phyloP scores from a whole-genome alignment of 2,329 filamentous ascomycete species.

The Monosporascus sp. region DNA sequence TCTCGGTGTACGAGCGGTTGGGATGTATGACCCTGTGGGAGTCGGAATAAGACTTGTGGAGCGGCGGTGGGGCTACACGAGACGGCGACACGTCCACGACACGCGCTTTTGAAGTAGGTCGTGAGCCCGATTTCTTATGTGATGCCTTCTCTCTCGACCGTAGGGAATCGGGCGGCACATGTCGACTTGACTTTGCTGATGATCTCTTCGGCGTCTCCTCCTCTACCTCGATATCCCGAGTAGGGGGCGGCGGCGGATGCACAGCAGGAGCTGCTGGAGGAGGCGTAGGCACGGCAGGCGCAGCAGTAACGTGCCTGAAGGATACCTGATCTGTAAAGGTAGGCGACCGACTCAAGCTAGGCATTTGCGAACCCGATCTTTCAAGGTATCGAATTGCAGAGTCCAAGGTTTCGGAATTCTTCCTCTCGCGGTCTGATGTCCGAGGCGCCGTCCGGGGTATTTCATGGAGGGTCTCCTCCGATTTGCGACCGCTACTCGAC shows the following conservation, averaged over 20 bases:
- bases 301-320: constrained; percentile 8
- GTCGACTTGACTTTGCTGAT: constrained; percentile 17
- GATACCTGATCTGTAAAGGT: constrained; percentile 16
- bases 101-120: constrained; percentile 14
- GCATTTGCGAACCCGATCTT: constrained; percentile 19
- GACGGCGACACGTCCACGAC: constrained; percentile 14
- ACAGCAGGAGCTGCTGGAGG: constrained; percentile 19
- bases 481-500: constrained; percentile 19
- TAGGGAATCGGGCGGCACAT: constrained; percentile 24
- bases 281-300: constrained; percentile 25
- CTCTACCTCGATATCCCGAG: constrained; percentile 13
- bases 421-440: constrained; percentile 17
- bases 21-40: constrained; percentile 8
- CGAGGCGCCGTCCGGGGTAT: constrained; percentile 4
- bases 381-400: constrained; percentile 22
- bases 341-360: constrained; percentile 13
- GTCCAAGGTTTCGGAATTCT: constrained; percentile 21
- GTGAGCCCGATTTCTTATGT: constrained; percentile 19
- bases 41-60: constrained; percentile 15
- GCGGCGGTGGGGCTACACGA: constrained; percentile 9
- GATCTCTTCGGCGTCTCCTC: constrained; percentile 20
- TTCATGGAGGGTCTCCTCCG: constrained; percentile 14
- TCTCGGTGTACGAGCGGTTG: constrained; percentile 20
- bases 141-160: constrained; percentile 24
- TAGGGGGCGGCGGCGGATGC: constrained; percentile 17